Evolutionary conservation across 768 basidiomycete genomes (phyloP).

Genomic region (Podaxis sp.): DNA sequence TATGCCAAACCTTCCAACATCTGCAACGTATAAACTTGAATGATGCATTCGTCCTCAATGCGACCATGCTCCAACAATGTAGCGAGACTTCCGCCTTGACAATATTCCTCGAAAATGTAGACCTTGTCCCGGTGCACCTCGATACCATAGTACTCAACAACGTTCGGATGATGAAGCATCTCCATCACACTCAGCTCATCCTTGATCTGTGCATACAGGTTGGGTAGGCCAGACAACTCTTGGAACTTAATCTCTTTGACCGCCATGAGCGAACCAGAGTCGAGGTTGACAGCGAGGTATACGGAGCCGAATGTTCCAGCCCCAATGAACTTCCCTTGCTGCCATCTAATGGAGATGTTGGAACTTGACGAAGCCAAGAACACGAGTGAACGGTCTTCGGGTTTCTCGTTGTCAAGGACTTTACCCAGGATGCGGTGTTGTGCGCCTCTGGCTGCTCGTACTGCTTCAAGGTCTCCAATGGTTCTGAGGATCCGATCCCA

Average conservation of each 20-base stretch:
- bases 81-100: constrained; percentile 91
- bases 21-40: constrained; percentile 94
- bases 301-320: constrained; percentile 99
- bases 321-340: constrained; percentile 97
- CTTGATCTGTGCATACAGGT: constrained; percentile 86
- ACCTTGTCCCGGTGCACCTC: constrained; percentile 99
- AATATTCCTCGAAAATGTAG: constrained; percentile 98
- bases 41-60: constrained; percentile 95
- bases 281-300: constrained; percentile 96
- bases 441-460: constrained; percentile 52
- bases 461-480: constrained; percentile 60
- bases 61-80: constrained; percentile 86
- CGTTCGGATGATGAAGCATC: constrained; percentile 94
- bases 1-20: constrained; percentile 94
- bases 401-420: constrained; percentile 89
- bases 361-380: constrained; percentile 95
- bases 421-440: constrained; percentile 82
- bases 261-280: constrained; percentile 94
- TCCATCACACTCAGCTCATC: constrained; percentile 98
- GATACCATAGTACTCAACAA: constrained; percentile 98
- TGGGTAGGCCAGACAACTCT: constrained; percentile 84
- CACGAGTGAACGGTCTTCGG: constrained; percentile 89
- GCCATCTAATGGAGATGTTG: constrained; percentile 95
- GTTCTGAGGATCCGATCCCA: constrained; percentile 69
- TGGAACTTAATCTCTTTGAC: constrained; percentile 99